Evolutionary conservation across 2,329 filamentous ascomycete species (phyloP).

Genomic region (Aspergillus candidus): DNA sequence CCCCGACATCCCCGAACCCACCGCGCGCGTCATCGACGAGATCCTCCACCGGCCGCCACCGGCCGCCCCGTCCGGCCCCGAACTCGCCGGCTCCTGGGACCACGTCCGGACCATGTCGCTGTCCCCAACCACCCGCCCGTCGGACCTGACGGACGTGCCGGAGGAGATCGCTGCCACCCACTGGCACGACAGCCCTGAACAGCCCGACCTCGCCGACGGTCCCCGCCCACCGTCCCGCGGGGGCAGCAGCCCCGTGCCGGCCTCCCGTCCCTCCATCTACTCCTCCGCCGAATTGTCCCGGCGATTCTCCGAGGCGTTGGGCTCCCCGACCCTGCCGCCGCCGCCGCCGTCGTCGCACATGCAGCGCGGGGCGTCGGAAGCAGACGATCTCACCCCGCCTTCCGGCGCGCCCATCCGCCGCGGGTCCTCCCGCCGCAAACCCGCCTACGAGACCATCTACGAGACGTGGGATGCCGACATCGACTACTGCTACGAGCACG

Average conservation of each 20-base stretch:
- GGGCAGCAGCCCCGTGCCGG: conserved; percentile 12
- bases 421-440: conserved; percentile 13
- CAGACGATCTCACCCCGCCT: conserved; percentile 8
- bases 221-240: conserved; percentile 13
- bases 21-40: conserved; percentile 36
- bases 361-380: too few species aligned
- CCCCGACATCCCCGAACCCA: conserved; percentile 29
- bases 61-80: conserved; percentile 5
- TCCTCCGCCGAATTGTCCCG: conserved; percentile 29
- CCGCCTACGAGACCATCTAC: conserved; percentile 25
- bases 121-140: conserved; percentile 35
- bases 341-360: too few species aligned
- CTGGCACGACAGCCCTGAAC: conserved; percentile 27
- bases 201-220: conserved; percentile 14
- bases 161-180: conserved; percentile 40
- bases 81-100: too few species aligned
- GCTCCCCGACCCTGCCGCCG: conserved; percentile 36
- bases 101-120: conserved; percentile 32
- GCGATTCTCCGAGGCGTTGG: conserved; percentile 42
- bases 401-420: conserved; percentile 11
- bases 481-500: conserved; percentile 57
- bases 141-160: conserved; percentile 40
- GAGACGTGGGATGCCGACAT: conserved; percentile 57
- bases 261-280: conserved; percentile 26
- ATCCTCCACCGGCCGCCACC: conserved; percentile 17